Evolutionary conservation across 1,139 yeast species (phyloP), one percentile per base, ranked within the genome.

Genomic region (Arxiozyma heterogenica): DNA sequence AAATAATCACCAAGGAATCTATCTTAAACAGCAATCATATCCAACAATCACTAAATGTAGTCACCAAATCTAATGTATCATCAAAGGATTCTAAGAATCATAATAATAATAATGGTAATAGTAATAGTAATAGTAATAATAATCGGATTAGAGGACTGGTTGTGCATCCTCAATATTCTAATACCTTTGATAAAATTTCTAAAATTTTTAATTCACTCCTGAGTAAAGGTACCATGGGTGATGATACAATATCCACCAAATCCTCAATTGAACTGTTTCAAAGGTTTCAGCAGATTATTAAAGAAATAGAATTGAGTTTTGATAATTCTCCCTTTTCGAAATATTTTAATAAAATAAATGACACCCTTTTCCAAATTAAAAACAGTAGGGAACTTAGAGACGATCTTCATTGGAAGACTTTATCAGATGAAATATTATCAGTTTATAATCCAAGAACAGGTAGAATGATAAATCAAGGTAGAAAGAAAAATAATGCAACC

Each of bases 261-360:
- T 66, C 71, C 1, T 59, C 67, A 20, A 66, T 67, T 23, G 71
- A 68, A 53, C 52, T 69, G 27, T 69, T 63, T 54, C 70, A 67
- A 52, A 56, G 67, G 44, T 69, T 69, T 48, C 69, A 64, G 50
- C 69, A 66, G 51, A 67, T 67, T 6, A 54, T 69, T 7, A 64
- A 64, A 52, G 70, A 66, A 52, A 54, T 69, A 50, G 66, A 65
- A 49, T 58, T 67, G 45, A 64, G 67, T 50, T 66, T 60, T 52
- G 70, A 65, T 20, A 62, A 58, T 1, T 62, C 67, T 25, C 67
- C 69, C 6, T 68, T 67, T 54, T 57, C 63, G 21, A 64, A 61
- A 51, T 69, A 63, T 56, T 68, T 69, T 52, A 61, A 59, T 23
- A 64, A 61, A 47, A 54, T 69, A 44, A 64, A 64, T 41, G 62